Percentiles rank a stretch among this genome's conserved stretches.
Evolutionary conservation across 306 rosid genomes (phyloP).

Genomic region (Cucumis melo): DNA sequence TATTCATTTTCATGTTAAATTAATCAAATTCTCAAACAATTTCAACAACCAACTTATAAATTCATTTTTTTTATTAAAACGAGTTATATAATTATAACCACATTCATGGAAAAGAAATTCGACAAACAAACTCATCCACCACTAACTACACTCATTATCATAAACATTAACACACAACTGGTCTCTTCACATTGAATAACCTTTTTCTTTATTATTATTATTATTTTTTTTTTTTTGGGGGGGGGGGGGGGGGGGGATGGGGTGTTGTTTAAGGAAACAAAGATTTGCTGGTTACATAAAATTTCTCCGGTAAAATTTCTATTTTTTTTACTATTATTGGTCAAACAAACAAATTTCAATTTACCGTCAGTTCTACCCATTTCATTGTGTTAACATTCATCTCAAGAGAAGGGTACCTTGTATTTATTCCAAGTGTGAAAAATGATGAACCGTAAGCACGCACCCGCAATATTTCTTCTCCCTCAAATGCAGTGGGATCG

Average conservation of each 20-base stretch:
- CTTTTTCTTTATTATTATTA: too few species aligned
- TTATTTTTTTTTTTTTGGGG: too few species aligned
- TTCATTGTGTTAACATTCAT: neutral
- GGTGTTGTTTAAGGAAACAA: too few species aligned
- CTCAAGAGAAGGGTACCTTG: slow-evolving; percentile 46
- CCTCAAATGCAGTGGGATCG: slow-evolving; percentile 42
- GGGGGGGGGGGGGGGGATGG: too few species aligned
- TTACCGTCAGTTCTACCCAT: neutral
- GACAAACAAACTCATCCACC: neutral
- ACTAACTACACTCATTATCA: neutral
- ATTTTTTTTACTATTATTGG: neutral
- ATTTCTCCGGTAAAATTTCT: neutral
- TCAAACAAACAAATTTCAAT: neutral
- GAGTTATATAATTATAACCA: neutral
- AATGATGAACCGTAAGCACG: slow-evolving; percentile 86
- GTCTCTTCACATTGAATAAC: neutral
- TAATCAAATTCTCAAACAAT: neutral
- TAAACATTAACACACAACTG: neutral
- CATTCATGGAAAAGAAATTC: neutral
- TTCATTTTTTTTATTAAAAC: neutral
- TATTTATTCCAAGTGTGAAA: slow-evolving; percentile 75
- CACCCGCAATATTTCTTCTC: slow-evolving; percentile 63
- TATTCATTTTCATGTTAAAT: neutral
- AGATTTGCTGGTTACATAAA: neutral
- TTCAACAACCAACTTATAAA: neutral